Percentiles rank a stretch among this genome's conserved stretches.
Conservation (phyloP, 192 early-diverging fungal species). For the Podila verticillata region DNA sequence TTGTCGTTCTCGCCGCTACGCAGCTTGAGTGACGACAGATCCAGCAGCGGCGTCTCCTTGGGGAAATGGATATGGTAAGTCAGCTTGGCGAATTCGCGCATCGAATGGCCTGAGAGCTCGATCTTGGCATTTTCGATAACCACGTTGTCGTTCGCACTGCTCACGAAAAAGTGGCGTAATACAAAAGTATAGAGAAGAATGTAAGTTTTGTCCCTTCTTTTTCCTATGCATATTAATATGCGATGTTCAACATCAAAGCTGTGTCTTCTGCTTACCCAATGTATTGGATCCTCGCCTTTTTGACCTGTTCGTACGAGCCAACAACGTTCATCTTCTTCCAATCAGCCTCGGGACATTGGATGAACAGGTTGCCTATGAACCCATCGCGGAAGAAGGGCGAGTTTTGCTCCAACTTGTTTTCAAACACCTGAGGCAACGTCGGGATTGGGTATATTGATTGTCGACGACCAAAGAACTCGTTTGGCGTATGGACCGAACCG, state of each 20-base stretch:
- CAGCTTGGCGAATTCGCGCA: conserved; percentile 48
- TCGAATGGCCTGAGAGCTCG: conserved; percentile 44
- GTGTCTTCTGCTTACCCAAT: conserved; percentile 7
- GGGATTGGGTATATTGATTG: conserved; percentile 14
- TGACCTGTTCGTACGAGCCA: not conserved
- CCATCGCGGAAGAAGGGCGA: conserved; percentile 34
- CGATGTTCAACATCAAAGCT: not conserved
- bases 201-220: no score
- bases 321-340: conserved; percentile 7
- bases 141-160: conserved; percentile 32
- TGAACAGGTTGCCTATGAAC: conserved; percentile 28
- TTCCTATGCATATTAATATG: no score
- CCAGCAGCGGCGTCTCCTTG: conserved; percentile 20
- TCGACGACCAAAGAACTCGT: conserved; percentile 29
- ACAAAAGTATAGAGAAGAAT: no score
- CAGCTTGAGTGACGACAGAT: conserved; percentile 45
- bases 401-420: conserved; percentile 23
- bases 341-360: conserved; percentile 11
- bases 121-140: conserved; percentile 35
- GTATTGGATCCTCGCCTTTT: conserved; percentile 23
- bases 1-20: conserved; percentile 46
- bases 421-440: conserved; percentile 31
- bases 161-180: no score
- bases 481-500: conserved; percentile 22
- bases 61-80: conserved; percentile 52